These are phyloP conservation scores for Rosa lucieae DNA, from an alignment of 306 rosid species.

Conservation along the genomic window DNA sequence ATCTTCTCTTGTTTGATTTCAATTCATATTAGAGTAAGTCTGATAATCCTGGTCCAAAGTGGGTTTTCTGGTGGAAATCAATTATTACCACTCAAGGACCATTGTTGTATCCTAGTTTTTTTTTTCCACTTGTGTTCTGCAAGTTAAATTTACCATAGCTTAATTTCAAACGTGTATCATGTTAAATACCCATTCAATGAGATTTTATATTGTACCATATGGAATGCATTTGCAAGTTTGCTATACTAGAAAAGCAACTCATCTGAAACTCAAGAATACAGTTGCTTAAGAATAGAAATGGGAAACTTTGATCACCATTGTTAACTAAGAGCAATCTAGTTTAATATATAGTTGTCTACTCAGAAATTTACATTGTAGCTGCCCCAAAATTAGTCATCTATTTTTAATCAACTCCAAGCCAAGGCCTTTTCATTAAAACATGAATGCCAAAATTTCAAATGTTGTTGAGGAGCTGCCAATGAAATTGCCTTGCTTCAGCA, in stretches of 20 bases:
- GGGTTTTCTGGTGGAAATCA: slow-evolving; percentile 10
- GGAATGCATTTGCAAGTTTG: background rate
- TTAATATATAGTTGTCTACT: background rate
- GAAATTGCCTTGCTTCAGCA: background rate
- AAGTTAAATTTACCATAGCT: background rate
- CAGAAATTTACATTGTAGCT: background rate
- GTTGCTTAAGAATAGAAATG: background rate
- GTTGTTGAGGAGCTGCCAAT: background rate
- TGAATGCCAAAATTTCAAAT: background rate
- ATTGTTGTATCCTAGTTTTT: slow-evolving; percentile 10
- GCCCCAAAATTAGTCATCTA: background rate
- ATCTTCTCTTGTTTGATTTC: slow-evolving; percentile 20
- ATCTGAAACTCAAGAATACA: background rate
- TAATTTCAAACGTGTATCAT: background rate
- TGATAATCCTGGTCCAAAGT: slow-evolving; percentile 8
- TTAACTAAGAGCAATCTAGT: background rate
- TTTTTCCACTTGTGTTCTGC: background rate
- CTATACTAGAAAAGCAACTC: background rate
- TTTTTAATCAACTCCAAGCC: background rate
- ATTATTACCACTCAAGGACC: background rate
- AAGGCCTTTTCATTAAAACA: background rate
- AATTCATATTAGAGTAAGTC: slow-evolving; percentile 23
- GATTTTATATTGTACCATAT: background rate
- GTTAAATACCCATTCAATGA: background rate
- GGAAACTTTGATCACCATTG: background rate